Conservation (phyloP, 169 alveolate genomes). For the Cryptosporidium sp. region DNA sequence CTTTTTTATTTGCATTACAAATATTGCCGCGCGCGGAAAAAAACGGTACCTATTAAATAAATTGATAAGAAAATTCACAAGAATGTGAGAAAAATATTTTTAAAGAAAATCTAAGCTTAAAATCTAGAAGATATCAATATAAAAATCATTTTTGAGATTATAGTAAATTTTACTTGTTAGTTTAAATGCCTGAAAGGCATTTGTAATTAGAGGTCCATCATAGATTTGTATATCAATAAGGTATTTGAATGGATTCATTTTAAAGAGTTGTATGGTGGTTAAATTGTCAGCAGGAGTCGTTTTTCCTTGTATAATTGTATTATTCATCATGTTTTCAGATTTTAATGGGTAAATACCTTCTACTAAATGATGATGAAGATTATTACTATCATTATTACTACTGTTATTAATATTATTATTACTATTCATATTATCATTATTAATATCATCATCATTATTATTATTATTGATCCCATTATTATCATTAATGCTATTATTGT, state of each 20-base stretch:
- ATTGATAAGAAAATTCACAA: too few species aligned
- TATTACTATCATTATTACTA: too few species aligned
- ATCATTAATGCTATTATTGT: background rate
- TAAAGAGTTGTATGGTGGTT: constrained; percentile 44
- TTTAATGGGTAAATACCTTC: background rate
- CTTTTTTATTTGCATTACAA: too few species aligned
- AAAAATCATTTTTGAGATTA: background rate
- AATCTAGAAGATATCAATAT: constrained; percentile 11
- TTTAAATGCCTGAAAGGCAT: constrained; percentile 41
- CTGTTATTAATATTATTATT: too few species aligned
- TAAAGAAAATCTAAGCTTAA: background rate
- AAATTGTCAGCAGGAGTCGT: background rate
- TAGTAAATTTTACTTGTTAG: constrained; percentile 30
- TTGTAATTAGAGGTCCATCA: constrained; percentile 67
- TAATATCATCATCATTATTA: too few species aligned
- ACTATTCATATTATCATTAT: too few species aligned
- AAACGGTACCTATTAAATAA: too few species aligned
- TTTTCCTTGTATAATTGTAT: background rate
- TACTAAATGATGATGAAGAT: too few species aligned
- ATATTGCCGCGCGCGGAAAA: too few species aligned
- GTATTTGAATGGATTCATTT: constrained; percentile 61
- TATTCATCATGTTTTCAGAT: background rate
- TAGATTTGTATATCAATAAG: constrained; percentile 42
- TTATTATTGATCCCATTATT: background rate
- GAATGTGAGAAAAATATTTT: background rate